Base-by-base conservation (phyloP, 208 protist species). In the Strigomonas galati region DNA sequence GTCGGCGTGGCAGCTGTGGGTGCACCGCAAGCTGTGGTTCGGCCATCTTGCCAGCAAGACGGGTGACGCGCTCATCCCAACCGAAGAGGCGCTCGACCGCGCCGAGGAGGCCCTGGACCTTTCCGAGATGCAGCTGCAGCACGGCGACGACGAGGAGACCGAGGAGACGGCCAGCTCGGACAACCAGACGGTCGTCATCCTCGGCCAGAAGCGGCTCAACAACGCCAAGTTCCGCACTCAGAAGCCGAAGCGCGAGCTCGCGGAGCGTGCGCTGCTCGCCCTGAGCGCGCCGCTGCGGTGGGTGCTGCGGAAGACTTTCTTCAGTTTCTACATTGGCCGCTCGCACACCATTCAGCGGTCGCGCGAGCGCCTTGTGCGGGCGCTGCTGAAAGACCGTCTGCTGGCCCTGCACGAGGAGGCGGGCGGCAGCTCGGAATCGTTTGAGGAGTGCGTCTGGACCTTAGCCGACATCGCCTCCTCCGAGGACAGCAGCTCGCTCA, bases 1-100 rank as follows among this genome's bases (percentile, higher is more conserved):
- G 23, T 76, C 81, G 21, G 78, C 75, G 46, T 84, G 80, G 80
- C 78, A 73, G 40, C 60, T 84, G 62, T 87, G 84, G 84, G 69
- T 85, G 54, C 54, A 85, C 62, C 78, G 84, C 40, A 57, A 68
- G 24, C 14, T 68, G 32, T 90, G 79, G 83, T 85, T 71, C 69
- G 53, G 54, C 23, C 59, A 46, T 24, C 67, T 68, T 26, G 71
- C 79, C 5, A 51, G 67, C 19, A 80, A 79, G 56, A 72, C 79
- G 0, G 74, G 68, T 2, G 73, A 72, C 43, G 74, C 72, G 31
- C 67, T 80, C 10, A 78, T 81, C 54, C 74, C 79, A 0, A 78
- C 71, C 61, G 74, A 85, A 32, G 74, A 85, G 61, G 72, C 69
- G 32, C 70, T 85, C 53, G 63, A 79, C 26, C 67, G 62, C 17